Base-by-base conservation (phyloP, 2,329 filamentous ascomycete species). In the Alternaria postmessia region DNA sequence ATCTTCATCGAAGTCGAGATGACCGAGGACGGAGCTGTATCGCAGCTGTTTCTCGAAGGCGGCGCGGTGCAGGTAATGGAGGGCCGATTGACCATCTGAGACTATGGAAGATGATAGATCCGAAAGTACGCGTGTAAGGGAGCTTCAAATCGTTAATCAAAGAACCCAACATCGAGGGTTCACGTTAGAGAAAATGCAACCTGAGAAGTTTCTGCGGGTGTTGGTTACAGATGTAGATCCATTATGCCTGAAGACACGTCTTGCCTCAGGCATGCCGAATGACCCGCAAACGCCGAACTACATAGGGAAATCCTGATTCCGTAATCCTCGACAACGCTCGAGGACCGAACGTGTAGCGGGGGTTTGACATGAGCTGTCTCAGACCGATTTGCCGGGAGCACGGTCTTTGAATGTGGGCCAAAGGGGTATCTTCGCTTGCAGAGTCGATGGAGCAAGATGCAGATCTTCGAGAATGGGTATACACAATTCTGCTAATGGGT, bases 1-100 rank as follows among this genome's bases (percentile, higher is more conserved):
- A 82, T 85, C 66, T 77, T 78, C 43, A 77, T 85, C 28, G 77
- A 79, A 38, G 79, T 86, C 47, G 75, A 74, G 54, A 65, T 84
- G 71, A 73, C 75, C 53, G 66, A 76, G 51, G 63, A 67, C 22
- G 66, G 74, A n/a, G 67, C 71, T 4, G 75, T 84, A 20, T 74
- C 80, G 59, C 75, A 70, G 39, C 68, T 84, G n/a, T 75, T 77
- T 58, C 75, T 85, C 48, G 78, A 75, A 61, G 81, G 81, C 30
- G 76, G 69, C 55, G 79, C 82, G 16, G 78, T 83, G 16, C 71
- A 77, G 63, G 79, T 84, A 7, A 78, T 78, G 73, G 65, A 75
- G 53, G 75, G 75, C 24, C 64, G 65, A 38, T 57, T 76, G 59
- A 66, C 61, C 28, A 59, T 73, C 42, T 73, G 54, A 70, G 38